Base-by-base conservation (phyloP, 225 moss, liverwort and hornwort genomes). In the Polytrichum commune region DNA sequence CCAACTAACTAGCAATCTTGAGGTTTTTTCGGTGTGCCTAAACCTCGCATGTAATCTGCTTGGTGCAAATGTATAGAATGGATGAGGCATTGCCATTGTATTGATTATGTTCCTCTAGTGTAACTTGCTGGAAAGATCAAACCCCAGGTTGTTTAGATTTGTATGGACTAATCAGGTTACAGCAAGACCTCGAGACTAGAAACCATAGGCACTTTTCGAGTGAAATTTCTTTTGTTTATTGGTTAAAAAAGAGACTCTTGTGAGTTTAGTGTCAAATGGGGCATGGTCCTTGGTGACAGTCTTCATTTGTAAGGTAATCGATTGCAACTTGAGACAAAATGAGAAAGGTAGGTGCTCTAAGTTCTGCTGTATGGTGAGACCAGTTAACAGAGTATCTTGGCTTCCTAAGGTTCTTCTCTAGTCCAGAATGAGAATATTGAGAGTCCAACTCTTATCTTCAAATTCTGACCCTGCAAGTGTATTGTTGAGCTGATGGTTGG, bases 1-100 rank as follows among this genome's bases (percentile, higher is more conserved):
- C 69, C 75, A 60, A 74, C 69, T 70, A 55, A 29, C 56, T 75
- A 65, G 64, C 65, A 65, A 77, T 67, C 72, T 63, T 63, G 71
- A 76, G 74, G 76, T 69, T 84, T 81, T 76, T 63, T 63, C 62
- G 73, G 78, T 28, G 55, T 71, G 81, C 74, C 76, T 72, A 18
- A 69, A 78, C 67, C 70, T 69, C 29, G 53, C 38, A 19, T 77
- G 62, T 54, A 69, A 33, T 56, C 65, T 61, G 67, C 61, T 60
- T 60, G 19, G 20, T 24, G 46, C 71, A 78, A 62, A 72, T 79
- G 76, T 82, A 85, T 74, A 72, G 76, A 77, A 62, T 63, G 76
- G 64, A 58, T 25, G 66, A 27, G 72, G 74, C 71, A 38, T 72
- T 76, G 72, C 69, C 63, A 46, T 65, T 79, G 74, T 82, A 76